A percentile compares a stretch with the other conserved stretches of the same genome.
Evolutionary conservation across 2,329 filamentous ascomycete genomes (phyloP).

Genomic region (Lachnellula cervina): DNA sequence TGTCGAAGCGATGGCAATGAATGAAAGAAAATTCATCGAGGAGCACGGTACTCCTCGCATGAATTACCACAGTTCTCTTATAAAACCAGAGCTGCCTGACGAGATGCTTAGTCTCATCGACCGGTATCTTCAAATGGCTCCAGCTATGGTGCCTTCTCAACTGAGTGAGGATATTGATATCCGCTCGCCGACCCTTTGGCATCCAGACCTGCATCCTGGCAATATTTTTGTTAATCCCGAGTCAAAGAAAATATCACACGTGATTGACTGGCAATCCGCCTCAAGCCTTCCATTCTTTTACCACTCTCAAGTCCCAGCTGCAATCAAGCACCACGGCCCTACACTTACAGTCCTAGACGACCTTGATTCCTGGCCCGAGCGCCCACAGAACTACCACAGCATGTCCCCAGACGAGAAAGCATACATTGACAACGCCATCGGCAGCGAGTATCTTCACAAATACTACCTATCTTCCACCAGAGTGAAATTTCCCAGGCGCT

Average conservation of each 20-base stretch:
- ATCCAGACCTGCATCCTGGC: constrained; percentile 24
- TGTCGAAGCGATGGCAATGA: constrained; percentile 12
- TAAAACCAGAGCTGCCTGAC: constrained; percentile 14
- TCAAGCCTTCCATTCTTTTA: constrained; percentile 10
- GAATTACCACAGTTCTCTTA: constrained; percentile 13
- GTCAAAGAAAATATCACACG: constrained; percentile 14
- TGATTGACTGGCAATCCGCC: constrained; percentile 18
- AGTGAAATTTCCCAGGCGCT: constrained; percentile 7
- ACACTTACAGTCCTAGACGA: background rate
- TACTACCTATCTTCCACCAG: constrained; percentile 2
- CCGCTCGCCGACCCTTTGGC: constrained; percentile 18
- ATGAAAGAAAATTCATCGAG: constrained; percentile 16
- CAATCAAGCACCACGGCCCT: constrained; percentile 9
- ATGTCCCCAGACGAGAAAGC: constrained; percentile 4
- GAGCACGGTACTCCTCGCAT: constrained; percentile 10
- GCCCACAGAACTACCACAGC: constrained; percentile 4
- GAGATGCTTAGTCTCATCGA: constrained; percentile 15
- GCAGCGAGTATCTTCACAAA: constrained; percentile 1
- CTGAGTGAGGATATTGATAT: constrained; percentile 9
- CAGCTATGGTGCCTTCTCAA: constrained; percentile 14
- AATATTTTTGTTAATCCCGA: constrained; percentile 24
- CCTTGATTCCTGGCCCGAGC: background rate
- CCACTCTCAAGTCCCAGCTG: constrained; percentile 10
- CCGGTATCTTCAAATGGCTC: constrained; percentile 15
- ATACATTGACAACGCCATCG: background rate